phyloP scores from a whole-genome alignment of 306 rosid species.

The Sindora glabra region DNA sequence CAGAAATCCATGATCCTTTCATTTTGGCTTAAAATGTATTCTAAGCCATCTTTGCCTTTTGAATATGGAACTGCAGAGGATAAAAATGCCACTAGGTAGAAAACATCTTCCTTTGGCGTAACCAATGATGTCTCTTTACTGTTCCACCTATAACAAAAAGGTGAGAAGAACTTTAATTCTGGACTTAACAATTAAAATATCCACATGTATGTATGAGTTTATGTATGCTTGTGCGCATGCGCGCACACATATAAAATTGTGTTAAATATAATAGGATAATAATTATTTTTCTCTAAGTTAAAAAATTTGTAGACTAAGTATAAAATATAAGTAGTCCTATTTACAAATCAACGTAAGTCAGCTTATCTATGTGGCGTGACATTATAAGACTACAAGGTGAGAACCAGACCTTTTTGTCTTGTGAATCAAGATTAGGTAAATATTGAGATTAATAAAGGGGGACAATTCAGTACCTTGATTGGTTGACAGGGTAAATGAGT shows the following conservation, averaged over 20 bases:
- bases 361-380: too few species aligned
- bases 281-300: too few species aligned
- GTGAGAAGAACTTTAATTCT: not conserved
- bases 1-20: conserved; percentile 56
- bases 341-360: too few species aligned
- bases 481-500: conserved; percentile 86
- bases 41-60: conserved; percentile 51
- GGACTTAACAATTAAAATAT: too few species aligned
- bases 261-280: too few species aligned
- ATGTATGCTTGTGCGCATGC: too few species aligned
- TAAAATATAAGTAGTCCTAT: too few species aligned
- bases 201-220: too few species aligned
- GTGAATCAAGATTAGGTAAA: not conserved
- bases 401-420: too few species aligned
- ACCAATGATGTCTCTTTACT: conserved; percentile 64
- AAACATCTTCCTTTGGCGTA: conserved; percentile 83
- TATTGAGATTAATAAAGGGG: not conserved
- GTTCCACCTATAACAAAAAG: conserved; percentile 58
- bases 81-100: conserved; percentile 72
- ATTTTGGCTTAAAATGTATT: conserved; percentile 56
- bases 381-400: too few species aligned
- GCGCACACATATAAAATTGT: too few species aligned
- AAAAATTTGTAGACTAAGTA: too few species aligned
- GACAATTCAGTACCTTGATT: conserved; percentile 72
- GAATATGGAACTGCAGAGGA: conserved; percentile 73